phyloP scores from a whole-genome alignment of 2,329 filamentous ascomycete species.

The Bipolaris cookei region DNA sequence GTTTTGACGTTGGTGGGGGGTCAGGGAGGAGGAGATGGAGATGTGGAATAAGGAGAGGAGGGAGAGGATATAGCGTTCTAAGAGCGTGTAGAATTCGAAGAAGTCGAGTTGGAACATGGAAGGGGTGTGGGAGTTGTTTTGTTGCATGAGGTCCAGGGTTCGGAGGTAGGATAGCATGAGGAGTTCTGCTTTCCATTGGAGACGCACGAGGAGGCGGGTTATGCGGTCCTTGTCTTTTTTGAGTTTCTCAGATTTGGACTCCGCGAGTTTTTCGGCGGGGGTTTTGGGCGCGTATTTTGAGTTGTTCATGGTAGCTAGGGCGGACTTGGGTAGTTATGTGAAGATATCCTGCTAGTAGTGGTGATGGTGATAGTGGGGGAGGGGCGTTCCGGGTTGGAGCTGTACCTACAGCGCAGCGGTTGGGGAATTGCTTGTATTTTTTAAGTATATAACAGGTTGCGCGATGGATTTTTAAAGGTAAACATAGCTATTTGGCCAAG shows the following conservation, averaged over 20 bases:
- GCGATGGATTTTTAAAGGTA: background rate
- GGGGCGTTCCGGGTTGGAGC: too few species aligned
- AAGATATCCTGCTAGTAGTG: background rate
- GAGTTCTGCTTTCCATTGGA: constrained; percentile 48
- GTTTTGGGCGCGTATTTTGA: constrained; percentile 45
- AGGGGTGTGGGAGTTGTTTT: constrained; percentile 10
- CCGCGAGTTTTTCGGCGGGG: constrained; percentile 31
- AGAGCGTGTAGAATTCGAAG: constrained; percentile 75
- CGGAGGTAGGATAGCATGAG: constrained; percentile 40
- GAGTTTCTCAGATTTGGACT: constrained; percentile 37
- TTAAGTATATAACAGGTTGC: too few species aligned
- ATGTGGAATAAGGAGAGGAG: constrained; percentile 70
- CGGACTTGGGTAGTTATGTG: background rate
- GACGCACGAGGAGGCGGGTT: constrained; percentile 33
- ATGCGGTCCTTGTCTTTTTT: constrained; percentile 40
- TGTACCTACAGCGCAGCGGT: too few species aligned
- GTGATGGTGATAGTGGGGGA: background rate
- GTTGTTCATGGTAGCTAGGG: constrained; percentile 22
- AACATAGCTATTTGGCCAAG: background rate
- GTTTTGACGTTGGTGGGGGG: constrained; percentile 24
- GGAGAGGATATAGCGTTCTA: constrained; percentile 73
- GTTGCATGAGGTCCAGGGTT: constrained; percentile 34
- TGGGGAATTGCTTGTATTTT: too few species aligned
- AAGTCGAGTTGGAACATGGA: constrained; percentile 79
- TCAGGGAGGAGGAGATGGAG: constrained; percentile 48